Base-by-base conservation (phyloP, 2,329 filamentous ascomycete species). In the Arthrobotrys pseudoclavata region DNA sequence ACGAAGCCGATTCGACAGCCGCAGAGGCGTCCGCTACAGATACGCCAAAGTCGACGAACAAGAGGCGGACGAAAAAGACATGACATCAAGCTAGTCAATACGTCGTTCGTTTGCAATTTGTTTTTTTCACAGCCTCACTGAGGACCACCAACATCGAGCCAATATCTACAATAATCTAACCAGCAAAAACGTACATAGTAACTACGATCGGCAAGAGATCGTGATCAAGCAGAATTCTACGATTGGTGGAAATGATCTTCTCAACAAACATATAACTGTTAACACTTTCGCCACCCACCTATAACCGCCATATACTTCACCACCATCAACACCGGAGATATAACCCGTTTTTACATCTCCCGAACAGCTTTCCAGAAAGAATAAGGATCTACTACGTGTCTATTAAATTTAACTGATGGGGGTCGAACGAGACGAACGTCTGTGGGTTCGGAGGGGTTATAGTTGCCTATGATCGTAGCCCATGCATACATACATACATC, bases 1-100 rank as follows among this genome's bases (percentile, higher is more conserved):
- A 62, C 18, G 64, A 71, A 31, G 31, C 50, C 1, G 71, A 76
- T 40, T 61, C 52, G 3, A 53, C 53, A 24, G 20, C 20, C 20
- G 47, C 47, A 31, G 74, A 67, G 29, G 53, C 61, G 12, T 77
- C 74, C 9, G 74, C 74, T 4, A 77, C 61, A 20, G 67, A 77
- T 18, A 71, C 67, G 1, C 67, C 74, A 15, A 77, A 71, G 34
- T 67, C 74, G 6, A 45, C 66, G 20, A 68, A 67, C 29, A 77
- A 77, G 22, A 67, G 74, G 18, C 47, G 67, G 22, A 52, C 67
- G n/a, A 76, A 69, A 20, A 76, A 57, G 45, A 34, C 48, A 42
- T 69, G 26, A 69, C 12, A 12, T n/a, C 15, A 57, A 66, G 26
- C 15, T 34, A 52, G 3, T 47, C 18, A 12, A 52, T 50, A 52